Conservation (phyloP, 2,329 filamentous ascomycete species). For the Diaporthe citrichinensis region DNA sequence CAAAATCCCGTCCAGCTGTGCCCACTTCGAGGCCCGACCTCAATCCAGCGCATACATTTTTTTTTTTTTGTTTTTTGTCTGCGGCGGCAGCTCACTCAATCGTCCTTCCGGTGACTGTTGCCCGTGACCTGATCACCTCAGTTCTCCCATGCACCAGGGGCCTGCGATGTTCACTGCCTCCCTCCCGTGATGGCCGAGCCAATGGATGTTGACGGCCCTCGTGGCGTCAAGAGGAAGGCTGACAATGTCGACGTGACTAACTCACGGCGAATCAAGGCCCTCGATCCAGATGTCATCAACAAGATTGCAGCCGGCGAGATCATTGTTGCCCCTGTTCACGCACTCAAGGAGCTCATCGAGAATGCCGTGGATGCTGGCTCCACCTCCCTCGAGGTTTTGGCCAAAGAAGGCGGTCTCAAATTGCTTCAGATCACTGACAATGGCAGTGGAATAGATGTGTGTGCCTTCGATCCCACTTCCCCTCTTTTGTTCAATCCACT, state of each 20-base stretch:
- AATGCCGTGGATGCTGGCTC: conserved; percentile 98
- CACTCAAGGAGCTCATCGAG: conserved; percentile 95
- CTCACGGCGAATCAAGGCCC: conserved; percentile 68
- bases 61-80: not conserved
- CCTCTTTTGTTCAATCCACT: not conserved
- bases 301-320: conserved; percentile 99
- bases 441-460: conserved; percentile 92
- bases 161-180: not conserved
- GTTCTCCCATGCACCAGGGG: not conserved
- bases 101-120: not conserved
- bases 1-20: not conserved
- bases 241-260: conserved; percentile 48
- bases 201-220: conserved; percentile 61
- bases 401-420: conserved; percentile 96
- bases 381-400: conserved; percentile 88
- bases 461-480: conserved; percentile 46
- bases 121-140: not conserved
- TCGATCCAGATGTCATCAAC: conserved; percentile 95
- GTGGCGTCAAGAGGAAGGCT: conserved; percentile 66
- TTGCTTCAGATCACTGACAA: conserved; percentile 98
- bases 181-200: conserved; percentile 51
- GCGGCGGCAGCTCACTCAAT: not conserved
- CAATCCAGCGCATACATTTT: not conserved
- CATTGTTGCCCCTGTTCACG: conserved; percentile 96
- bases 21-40: not conserved